Base-by-base conservation (phyloP, 768 basidiomycete species). In the Cystofilobasidium macerans region DNA sequence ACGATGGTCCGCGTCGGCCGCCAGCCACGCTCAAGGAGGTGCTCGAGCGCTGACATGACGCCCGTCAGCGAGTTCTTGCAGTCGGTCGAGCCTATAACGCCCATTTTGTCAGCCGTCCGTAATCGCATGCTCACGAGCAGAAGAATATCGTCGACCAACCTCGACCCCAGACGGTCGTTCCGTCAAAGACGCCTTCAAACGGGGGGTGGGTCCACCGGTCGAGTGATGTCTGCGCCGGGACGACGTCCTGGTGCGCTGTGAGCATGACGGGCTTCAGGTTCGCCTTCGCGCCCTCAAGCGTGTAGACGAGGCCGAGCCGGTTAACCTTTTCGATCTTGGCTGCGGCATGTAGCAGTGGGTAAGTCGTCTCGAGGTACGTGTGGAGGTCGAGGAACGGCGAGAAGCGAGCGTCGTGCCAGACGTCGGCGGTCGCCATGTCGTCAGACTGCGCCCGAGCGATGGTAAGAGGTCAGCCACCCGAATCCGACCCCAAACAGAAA, bases 121-220 rank as follows among this genome's bases (percentile, higher is more conserved):
- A n/a, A n/a, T n/a, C n/a, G n/a, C n/a, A n/a, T n/a, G n/a, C n/a
- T n/a, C n/a, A n/a, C n/a, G n/a, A n/a, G n/a, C n/a, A n/a, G n/a
- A n/a, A n/a, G n/a, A n/a, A n/a, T n/a, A n/a, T n/a, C n/a, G n/a
- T n/a, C n/a, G n/a, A n/a, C n/a, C n/a, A n/a, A n/a, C n/a, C 67
- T 9, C 61, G 57, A 24, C 67, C 67, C 45, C 47, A 68, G 24
- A 63, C 48, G n/a, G n/a, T 42, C n/a, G 45, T 45, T 14, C 54
- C 61, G 51, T 38, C 36, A 57, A 20, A 67, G 20, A 61, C 42
- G 22, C 67, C 67, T 28, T 40, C 32, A 36, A 58, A 68, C 13
- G 67, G 67, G 24, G 67, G 67, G 48, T 63, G 63, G n/a, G 61
- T 63, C 67, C 67, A 68, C 6, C 62, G 42, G n/a, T 68, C 67